Conservation (phyloP, 1,284 basidiomycete genomes). For the Ustilago loliicola region DNA sequence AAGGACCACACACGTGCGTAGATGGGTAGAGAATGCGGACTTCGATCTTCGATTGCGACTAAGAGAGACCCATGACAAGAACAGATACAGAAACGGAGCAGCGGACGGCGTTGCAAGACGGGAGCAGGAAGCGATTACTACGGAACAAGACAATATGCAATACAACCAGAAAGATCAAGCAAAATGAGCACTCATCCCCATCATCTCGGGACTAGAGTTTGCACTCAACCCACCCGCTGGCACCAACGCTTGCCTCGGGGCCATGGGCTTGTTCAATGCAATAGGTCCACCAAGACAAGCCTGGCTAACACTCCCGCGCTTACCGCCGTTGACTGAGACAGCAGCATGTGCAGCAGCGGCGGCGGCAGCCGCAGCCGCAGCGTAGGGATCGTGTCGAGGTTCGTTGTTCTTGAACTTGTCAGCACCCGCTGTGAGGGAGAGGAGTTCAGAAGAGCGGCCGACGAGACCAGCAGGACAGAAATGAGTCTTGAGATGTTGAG, state of each 20-base stretch:
- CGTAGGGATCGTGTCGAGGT: slow-evolving; percentile 62
- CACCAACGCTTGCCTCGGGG: slow-evolving; percentile 32
- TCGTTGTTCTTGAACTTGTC: slow-evolving; percentile 49
- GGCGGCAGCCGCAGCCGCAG: slow-evolving; percentile 55
- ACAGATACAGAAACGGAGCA: not conserved
- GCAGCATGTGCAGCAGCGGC: slow-evolving; percentile 54
- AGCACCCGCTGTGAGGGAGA: slow-evolving; percentile 41
- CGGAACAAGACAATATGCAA: not conserved
- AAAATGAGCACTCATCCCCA: slow-evolving; percentile 21
- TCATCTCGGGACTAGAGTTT: slow-evolving; percentile 39
- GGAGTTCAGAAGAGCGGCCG: slow-evolving; percentile 50
- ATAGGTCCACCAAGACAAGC: slow-evolving; percentile 50
- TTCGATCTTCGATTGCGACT: too few relatives aligned
- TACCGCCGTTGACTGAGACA: slow-evolving; percentile 27
- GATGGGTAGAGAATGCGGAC: not conserved
- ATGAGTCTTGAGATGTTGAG: slow-evolving; percentile 70
- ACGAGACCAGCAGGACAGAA: slow-evolving; percentile 59
- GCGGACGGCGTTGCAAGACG: not conserved
- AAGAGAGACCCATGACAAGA: slow-evolving; percentile 1
- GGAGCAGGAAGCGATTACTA: not conserved
- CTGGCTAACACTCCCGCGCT: slow-evolving; percentile 38
- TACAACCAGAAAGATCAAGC: slow-evolving; percentile 12
- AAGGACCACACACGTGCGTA: too few relatives aligned
- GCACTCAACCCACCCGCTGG: slow-evolving; percentile 39
- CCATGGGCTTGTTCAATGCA: slow-evolving; percentile 43